These are phyloP conservation scores for Craterostigma plantagineum DNA, from an alignment of 257 asterid species.

Conservation along the genomic window DNA sequence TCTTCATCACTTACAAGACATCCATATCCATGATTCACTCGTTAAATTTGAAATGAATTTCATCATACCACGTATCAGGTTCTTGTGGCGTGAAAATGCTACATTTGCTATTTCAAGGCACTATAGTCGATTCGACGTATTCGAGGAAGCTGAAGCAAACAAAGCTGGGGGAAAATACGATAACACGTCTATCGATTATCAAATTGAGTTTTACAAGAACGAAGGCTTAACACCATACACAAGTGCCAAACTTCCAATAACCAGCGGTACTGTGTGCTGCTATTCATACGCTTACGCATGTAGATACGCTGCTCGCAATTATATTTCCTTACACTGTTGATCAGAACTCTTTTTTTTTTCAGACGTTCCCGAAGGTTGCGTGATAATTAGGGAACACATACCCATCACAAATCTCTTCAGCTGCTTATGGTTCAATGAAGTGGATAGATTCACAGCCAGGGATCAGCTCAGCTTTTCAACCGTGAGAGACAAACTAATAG, in stretches of 20 bases:
- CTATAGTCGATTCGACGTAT: slow-evolving; percentile 76
- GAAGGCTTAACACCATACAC: slow-evolving; percentile 88
- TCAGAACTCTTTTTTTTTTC: slow-evolving; percentile 18
- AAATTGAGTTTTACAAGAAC: slow-evolving; percentile 57
- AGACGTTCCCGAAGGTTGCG: slow-evolving; percentile 99
- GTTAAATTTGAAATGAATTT: neutral
- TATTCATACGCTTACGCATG: neutral
- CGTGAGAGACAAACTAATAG: slow-evolving; percentile 64
- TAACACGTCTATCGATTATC: slow-evolving; percentile 57
- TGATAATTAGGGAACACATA: slow-evolving; percentile 68
- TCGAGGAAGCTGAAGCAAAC: slow-evolving; percentile 92
- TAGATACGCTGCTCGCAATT: neutral
- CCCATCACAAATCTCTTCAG: slow-evolving; percentile 83
- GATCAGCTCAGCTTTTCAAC: slow-evolving; percentile 96
- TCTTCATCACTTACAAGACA: too few relatives aligned
- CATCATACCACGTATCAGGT: too few relatives aligned
- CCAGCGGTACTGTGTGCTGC: slow-evolving; percentile 40
- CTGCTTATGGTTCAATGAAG: slow-evolving; percentile 96
- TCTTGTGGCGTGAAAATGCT: slow-evolving; percentile 87
- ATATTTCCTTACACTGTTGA: too few relatives aligned
- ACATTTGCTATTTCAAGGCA: slow-evolving; percentile 88
- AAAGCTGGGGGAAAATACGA: slow-evolving; percentile 80
- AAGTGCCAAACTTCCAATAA: slow-evolving; percentile 73
- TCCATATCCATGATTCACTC: too few relatives aligned
- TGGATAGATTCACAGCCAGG: slow-evolving; percentile 85